Evolutionary conservation across 1,284 basidiomycete species (phyloP).

Genomic region (Sporisorium reilianum): DNA sequence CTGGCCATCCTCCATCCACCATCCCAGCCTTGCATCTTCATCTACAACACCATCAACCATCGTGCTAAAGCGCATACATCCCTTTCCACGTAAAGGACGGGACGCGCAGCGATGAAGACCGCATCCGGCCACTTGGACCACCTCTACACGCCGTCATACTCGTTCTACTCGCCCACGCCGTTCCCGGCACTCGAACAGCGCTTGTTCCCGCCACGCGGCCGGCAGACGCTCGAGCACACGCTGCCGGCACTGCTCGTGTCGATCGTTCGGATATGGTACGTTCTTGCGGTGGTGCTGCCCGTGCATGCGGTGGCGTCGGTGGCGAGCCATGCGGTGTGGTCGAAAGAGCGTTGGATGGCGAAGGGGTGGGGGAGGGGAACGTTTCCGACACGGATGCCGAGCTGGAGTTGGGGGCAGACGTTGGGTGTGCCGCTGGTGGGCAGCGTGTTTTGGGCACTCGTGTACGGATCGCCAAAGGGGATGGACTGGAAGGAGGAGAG

Average conservation of each 20-base stretch:
- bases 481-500: conserved; percentile 28
- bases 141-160: conserved; percentile 4
- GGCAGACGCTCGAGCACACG: conserved; percentile 22
- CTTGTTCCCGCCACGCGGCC: conserved; percentile 19
- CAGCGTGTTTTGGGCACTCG: conserved; percentile 36
- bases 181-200: conserved; percentile 24
- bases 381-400: conserved; percentile 25
- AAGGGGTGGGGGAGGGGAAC: neutral
- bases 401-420: conserved; percentile 22
- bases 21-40: no score
- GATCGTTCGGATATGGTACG: conserved; percentile 8
- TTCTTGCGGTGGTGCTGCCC: conserved; percentile 18
- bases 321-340: conserved; percentile 16
- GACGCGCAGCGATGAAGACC: conserved; percentile 20
- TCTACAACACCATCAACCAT: no score
- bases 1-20: no score
- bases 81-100: neutral
- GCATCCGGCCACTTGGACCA: conserved; percentile 21
- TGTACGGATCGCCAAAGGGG: conserved; percentile 26
- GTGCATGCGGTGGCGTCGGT: conserved; percentile 20
- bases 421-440: conserved; percentile 21
- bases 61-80: no score
- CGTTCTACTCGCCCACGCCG: conserved; percentile 19
- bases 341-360: conserved; percentile 5
- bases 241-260: neutral